Conservation (phyloP, 371 early-diverging fungal species). For the Capniomyces stellatus region DNA sequence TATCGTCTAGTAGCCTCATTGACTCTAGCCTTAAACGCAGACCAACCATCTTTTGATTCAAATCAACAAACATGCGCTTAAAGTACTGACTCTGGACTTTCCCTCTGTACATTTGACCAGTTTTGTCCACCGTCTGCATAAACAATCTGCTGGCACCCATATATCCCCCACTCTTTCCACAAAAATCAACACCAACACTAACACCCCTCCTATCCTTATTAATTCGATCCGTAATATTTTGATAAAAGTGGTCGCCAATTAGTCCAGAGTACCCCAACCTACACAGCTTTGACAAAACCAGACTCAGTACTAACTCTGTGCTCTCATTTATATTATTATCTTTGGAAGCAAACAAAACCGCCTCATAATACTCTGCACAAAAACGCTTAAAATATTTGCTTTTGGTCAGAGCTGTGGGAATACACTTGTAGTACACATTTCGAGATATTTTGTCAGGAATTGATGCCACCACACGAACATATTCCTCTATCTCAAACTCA, state of each 20-base stretch:
- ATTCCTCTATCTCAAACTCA: too few species aligned
- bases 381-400: neutral
- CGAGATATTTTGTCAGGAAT: slow-evolving; percentile 1
- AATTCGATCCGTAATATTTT: neutral
- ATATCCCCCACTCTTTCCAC: too few species aligned
- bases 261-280: slow-evolving; percentile 3
- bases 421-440: neutral
- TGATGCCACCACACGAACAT: neutral
- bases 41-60: too few species aligned
- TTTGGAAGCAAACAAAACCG: neutral
- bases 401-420: neutral
- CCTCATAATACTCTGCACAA: neutral
- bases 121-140: neutral
- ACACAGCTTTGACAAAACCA: neutral
- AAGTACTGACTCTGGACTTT: neutral
- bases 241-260: neutral
- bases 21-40: too few species aligned
- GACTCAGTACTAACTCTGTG: neutral
- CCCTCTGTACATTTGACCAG: neutral
- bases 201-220: neutral
- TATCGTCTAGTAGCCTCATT: neutral
- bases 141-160: too few species aligned
- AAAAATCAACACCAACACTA: neutral
- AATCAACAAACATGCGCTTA: neutral
- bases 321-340: neutral